Percentiles rank a stretch among this genome's conserved stretches.
phyloP scores from a whole-genome alignment of 164 flowering plant species.

The Protea cynaroides region DNA sequence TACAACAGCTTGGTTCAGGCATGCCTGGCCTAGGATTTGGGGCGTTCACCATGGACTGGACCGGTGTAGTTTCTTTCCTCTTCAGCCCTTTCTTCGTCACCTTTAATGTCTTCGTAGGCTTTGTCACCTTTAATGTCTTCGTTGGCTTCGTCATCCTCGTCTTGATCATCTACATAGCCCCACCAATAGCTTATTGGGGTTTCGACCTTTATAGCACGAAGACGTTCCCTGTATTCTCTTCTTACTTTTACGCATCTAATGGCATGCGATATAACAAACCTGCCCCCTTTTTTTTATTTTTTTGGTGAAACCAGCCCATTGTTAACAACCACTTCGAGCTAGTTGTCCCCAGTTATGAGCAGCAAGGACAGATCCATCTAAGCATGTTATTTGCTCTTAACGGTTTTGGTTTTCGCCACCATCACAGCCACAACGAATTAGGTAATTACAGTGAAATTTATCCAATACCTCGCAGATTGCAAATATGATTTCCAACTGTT shows the following conservation, averaged over 20 bases:
- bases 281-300: no score
- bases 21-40: constrained; percentile 40
- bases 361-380: constrained; percentile 36
- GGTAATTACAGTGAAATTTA: no score
- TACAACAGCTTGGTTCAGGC: constrained; percentile 47
- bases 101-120: constrained; percentile 36
- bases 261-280: constrained; percentile 33
- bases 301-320: no score
- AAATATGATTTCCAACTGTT: no score
- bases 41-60: constrained; percentile 45
- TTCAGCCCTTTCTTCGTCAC: constrained; percentile 38
- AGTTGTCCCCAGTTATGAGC: constrained; percentile 22
- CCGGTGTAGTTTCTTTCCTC: constrained; percentile 33
- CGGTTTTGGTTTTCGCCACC: constrained; percentile 57
- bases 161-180: constrained; percentile 28
- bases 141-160: no score
- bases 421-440: constrained; percentile 50
- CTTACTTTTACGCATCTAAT: constrained; percentile 27
- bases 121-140: no score
- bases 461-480: no score
- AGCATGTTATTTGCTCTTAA: constrained; percentile 47
- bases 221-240: constrained; percentile 39
- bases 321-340: constrained; percentile 46
- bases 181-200: constrained; percentile 39
- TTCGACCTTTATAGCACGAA: constrained; percentile 28